Evolutionary conservation across 2,329 filamentous ascomycete species (phyloP).

Genomic region (Aureobasidium vineae): DNA sequence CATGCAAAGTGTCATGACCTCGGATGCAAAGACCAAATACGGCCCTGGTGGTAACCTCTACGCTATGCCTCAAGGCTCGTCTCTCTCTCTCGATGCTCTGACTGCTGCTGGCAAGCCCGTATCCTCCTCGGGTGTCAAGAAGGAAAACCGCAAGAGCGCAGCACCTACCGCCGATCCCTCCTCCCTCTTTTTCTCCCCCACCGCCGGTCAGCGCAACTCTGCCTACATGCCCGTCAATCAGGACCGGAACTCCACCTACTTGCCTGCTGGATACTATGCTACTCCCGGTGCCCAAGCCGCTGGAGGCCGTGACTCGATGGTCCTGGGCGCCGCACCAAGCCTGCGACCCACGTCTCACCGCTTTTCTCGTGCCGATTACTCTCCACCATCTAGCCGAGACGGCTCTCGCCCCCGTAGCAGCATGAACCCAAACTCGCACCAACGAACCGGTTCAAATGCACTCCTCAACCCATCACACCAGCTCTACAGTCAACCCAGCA

Average conservation of each 20-base stretch:
- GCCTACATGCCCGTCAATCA: slow-evolving; percentile 21
- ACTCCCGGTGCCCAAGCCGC: slow-evolving; percentile 58
- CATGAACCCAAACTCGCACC: not conserved
- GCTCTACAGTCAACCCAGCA: slow-evolving; percentile 39
- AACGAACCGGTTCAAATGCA: not conserved
- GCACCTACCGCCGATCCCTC: slow-evolving; percentile 35
- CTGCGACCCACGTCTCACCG: slow-evolving; percentile 36
- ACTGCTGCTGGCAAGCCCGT: slow-evolving; percentile 16
- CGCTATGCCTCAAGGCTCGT: slow-evolving; percentile 52
- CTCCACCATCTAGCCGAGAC: slow-evolving; percentile 28
- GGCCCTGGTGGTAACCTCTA: slow-evolving; percentile 63
- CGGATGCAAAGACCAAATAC: slow-evolving; percentile 58
- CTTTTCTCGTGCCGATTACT: slow-evolving; percentile 33
- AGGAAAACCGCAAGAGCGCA: slow-evolving; percentile 2
- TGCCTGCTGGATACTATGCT: slow-evolving; percentile 90
- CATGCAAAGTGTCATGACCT: slow-evolving; percentile 66
- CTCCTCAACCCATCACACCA: slow-evolving; percentile 4
- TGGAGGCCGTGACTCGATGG: slow-evolving; percentile 42
- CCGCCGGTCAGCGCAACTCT: slow-evolving; percentile 52
- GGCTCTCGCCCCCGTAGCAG: slow-evolving; percentile 24
- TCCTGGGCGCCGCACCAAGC: slow-evolving; percentile 44
- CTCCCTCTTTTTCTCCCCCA: slow-evolving; percentile 93
- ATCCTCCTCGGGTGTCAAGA: slow-evolving; percentile 5
- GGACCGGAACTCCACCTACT: slow-evolving; percentile 71
- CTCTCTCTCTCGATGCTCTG: slow-evolving; percentile 36